Evolutionary conservation across 345 rosid species (phyloP).

Genomic region (Zanthoxylum bungeanum): DNA sequence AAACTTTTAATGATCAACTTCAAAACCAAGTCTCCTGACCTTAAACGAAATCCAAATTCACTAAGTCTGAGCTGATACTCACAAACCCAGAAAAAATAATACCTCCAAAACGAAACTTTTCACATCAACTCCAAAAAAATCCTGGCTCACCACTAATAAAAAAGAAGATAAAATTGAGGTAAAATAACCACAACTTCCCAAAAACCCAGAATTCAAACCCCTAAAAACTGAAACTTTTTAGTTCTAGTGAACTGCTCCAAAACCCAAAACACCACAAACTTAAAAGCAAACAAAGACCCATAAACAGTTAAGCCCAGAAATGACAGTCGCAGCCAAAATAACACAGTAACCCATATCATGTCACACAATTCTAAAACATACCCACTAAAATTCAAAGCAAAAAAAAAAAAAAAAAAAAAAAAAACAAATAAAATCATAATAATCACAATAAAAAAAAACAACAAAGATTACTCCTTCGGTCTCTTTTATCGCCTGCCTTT

Average conservation of each 20-base stretch:
- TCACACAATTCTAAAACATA: constrained; percentile 21
- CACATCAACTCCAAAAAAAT: neutral
- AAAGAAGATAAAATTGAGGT: neutral
- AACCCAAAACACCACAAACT: constrained; percentile 16
- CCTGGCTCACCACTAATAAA: neutral
- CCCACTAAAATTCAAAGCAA: constrained; percentile 24
- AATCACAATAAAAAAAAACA: neutral
- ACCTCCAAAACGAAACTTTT: neutral
- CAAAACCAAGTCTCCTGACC: neutral
- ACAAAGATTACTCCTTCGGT: neutral
- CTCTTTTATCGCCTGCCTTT: constrained; percentile 9
- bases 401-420: neutral
- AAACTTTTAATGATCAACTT: neutral
- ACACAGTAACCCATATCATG: constrained; percentile 27
- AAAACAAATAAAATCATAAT: too few relatives aligned
- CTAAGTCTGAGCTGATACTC: neutral
- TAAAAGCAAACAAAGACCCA: constrained; percentile 23
- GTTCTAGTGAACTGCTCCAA: neutral
- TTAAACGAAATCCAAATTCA: neutral
- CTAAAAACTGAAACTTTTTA: neutral
- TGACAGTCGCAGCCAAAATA: constrained; percentile 18
- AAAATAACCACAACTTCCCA: constrained; percentile 1
- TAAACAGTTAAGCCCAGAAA: constrained; percentile 20
- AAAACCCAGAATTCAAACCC: constrained; percentile 12
- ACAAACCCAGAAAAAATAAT: neutral